Conservation (phyloP, 2,329 filamentous ascomycete species). For the Chaetomium sp. region DNA sequence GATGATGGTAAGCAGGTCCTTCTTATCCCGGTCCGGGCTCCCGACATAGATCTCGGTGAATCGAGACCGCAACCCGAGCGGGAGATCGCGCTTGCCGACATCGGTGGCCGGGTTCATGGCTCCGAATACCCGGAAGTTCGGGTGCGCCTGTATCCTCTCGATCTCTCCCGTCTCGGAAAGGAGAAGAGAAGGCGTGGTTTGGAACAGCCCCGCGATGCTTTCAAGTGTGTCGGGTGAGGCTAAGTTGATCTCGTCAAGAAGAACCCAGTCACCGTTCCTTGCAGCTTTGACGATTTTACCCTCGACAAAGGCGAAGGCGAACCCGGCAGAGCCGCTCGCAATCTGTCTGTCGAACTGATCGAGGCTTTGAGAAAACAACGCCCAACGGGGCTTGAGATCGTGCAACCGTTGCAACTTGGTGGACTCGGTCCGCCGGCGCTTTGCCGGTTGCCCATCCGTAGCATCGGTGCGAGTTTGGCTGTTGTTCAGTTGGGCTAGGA, state of each 20-base stretch:
- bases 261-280: conserved; percentile 93
- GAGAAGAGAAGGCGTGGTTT: conserved; percentile 79
- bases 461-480: conserved; percentile 46
- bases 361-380: conserved; percentile 72
- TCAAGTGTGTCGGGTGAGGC: conserved; percentile 94
- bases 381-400: conserved; percentile 70
- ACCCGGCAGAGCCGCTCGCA: conserved; percentile 69
- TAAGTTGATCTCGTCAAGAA: conserved; percentile 91
- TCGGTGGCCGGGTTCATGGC: conserved; percentile 99
- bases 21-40: conserved; percentile 82
- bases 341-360: conserved; percentile 81
- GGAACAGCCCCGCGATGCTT: conserved; percentile 84
- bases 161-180: conserved; percentile 93
- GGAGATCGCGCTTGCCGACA: conserved; percentile 91
- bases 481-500: conserved; percentile 58
- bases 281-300: conserved; percentile 96
- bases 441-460: conserved; percentile 62
- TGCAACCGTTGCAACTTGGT: conserved; percentile 66
- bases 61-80: conserved; percentile 64
- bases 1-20: conserved; percentile 85
- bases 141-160: conserved; percentile 84
- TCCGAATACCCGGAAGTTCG: conserved; percentile 92
- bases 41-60: conserved; percentile 97
- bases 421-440: conserved; percentile 64
- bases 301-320: conserved; percentile 95